Evolutionary conservation across 306 rosid species (phyloP), one percentile per base, ranked within the genome.

Genomic region (Prunus mongolica): DNA sequence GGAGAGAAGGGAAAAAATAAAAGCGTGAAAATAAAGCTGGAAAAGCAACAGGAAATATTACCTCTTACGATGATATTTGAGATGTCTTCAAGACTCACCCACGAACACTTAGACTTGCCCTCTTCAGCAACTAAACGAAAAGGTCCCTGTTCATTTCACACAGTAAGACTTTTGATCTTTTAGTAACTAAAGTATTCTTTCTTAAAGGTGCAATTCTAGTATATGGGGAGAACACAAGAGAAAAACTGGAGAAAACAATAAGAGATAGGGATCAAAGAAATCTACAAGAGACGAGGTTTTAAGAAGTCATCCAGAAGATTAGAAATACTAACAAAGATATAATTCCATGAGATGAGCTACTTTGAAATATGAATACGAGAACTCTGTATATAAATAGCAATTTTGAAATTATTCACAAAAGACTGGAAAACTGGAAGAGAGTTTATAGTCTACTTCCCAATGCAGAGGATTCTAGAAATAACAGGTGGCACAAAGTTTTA

Each of bases 121-220:
- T 93, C 98, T 88, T 95, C 99, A 28, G 91, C 99, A 74, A 95
- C 99, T 72, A 95, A 90, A 55, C 97, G 90, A 55, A 90, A 95
- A 71, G 97, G 99, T 79, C 97, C 99, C 99, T 95, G 78, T 65
- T 72, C 76, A 50, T 55, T 55, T 47, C 45, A 68, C 54, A 69
- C 10, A 28, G 64, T 72, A 25, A 69, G 79, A 55, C 49, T 9
- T 45, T 56, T 73, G 27, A 18, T 22, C 16, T 56, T n/a, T 72
- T 24, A 38, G 58, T 72, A 44, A 44, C 2, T 38, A n/a, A n/a
- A 32, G 4, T 28, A 51, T 8, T 2, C 19, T 30, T 19, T 11
- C 13, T 71, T 32, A 38, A 65, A 27, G 44, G 65, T 11, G 25
- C 47, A 64, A 64, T 18, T 64, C 47, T 30, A 18, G 68, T 20